phyloP scores from a whole-genome alignment of 768 basidiomycete species.

The Auricularia cornea region DNA sequence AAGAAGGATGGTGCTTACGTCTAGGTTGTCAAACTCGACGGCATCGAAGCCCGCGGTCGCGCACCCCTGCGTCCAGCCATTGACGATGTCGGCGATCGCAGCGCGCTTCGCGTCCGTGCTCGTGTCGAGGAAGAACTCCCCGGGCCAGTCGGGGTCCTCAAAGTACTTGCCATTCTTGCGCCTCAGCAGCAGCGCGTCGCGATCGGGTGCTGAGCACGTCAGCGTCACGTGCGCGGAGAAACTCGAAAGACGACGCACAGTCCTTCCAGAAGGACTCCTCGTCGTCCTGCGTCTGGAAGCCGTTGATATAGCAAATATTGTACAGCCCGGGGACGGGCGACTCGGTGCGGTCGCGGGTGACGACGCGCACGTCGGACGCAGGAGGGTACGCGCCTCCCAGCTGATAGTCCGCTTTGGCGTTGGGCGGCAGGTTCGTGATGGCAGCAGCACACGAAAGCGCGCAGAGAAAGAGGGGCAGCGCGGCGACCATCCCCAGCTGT shows the following conservation, averaged over 20 bases:
- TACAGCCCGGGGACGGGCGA: background rate
- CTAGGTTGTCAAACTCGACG: background rate
- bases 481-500: too few relatives aligned
- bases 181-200: background rate
- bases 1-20: background rate
- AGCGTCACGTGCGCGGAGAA: background rate
- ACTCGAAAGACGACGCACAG: too few relatives aligned
- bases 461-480: too few relatives aligned
- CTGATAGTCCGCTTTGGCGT: background rate
- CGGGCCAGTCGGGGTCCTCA: background rate
- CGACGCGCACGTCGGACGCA: background rate
- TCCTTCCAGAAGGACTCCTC: background rate
- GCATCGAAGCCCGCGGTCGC: background rate
- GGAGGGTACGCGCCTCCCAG: background rate
- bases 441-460: background rate
- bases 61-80: background rate
- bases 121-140: background rate
- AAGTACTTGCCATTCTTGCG: background rate
- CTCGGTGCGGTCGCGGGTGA: background rate
- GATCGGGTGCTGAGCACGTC: background rate
- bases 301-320: conserved; percentile 1
- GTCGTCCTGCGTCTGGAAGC: background rate
- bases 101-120: background rate
- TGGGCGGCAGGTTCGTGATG: background rate
- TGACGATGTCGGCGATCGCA: background rate